Evolutionary conservation across 306 rosid genomes (phyloP).

Genomic region (Bauhinia variegata): DNA sequence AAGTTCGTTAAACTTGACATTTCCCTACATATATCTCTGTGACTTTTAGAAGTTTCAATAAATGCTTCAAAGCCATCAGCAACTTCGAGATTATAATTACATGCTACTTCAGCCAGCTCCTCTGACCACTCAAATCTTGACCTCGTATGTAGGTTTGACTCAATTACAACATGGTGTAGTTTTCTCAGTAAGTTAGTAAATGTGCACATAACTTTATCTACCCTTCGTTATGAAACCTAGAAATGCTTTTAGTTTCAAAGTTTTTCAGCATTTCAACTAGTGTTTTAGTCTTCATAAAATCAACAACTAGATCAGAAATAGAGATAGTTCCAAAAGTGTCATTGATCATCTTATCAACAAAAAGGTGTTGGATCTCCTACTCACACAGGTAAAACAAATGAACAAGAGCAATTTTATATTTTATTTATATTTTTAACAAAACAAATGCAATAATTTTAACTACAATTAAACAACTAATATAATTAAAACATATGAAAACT

Average conservation of each 20-base stretch:
- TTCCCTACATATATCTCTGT: too few relatives aligned
- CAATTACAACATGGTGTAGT: constrained; percentile 49
- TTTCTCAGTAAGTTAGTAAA: too few relatives aligned
- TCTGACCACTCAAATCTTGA: too few relatives aligned
- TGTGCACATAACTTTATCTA: constrained; percentile 69
- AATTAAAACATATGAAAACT: too few relatives aligned
- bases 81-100: too few relatives aligned
- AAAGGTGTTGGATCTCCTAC: constrained; percentile 88
- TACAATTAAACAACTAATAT: too few relatives aligned
- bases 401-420: constrained; percentile 29
- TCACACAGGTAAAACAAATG: constrained; percentile 24
- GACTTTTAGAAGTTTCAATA: too few relatives aligned
- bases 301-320: constrained; percentile 90
- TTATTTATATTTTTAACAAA: not conserved
- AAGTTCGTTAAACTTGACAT: too few relatives aligned
- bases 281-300: constrained; percentile 91
- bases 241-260: constrained; percentile 68
- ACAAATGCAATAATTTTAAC: too few relatives aligned
- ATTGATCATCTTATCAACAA: constrained; percentile 90
- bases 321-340: constrained; percentile 94
- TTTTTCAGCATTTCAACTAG: constrained; percentile 90
- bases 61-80: too few relatives aligned
- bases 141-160: constrained; percentile 42
- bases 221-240: constrained; percentile 92
- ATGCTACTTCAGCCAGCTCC: too few relatives aligned